Evolutionary conservation across 768 basidiomycete species (phyloP).

Genomic region (Suillus hirtellus): DNA sequence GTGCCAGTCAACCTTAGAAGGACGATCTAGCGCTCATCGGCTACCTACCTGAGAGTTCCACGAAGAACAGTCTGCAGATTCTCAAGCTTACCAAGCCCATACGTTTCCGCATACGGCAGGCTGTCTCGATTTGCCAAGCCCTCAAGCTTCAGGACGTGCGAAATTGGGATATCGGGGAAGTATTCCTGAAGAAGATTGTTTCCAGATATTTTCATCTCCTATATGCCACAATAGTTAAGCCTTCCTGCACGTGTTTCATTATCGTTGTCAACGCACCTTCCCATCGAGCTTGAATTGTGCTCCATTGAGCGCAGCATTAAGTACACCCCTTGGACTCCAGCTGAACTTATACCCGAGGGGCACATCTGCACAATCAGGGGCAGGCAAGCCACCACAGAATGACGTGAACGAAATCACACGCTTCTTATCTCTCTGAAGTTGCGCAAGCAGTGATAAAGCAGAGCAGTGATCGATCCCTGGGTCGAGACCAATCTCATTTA

Average conservation of each 20-base stretch:
- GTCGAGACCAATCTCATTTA: conserved; percentile 91
- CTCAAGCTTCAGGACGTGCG: conserved; percentile 65
- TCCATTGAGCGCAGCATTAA: conserved; percentile 74
- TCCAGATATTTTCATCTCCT: conserved; percentile 53
- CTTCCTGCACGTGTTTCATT: not conserved
- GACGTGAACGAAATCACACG: conserved; percentile 74
- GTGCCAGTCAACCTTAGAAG: not conserved
- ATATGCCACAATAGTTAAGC: conserved; percentile 1
- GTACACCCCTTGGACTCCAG: conserved; percentile 88
- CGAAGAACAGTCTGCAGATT: conserved; percentile 68
- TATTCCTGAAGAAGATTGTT: conserved; percentile 52
- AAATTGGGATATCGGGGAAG: conserved; percentile 70
- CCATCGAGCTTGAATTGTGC: conserved; percentile 65
- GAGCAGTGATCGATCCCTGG: conserved; percentile 91
- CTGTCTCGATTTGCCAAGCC: conserved; percentile 88
- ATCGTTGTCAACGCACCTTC: conserved; percentile 42
- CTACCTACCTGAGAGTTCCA: conserved; percentile 74
- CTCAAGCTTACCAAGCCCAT: conserved; percentile 49
- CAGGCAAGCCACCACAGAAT: conserved; percentile 92
- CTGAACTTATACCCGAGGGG: conserved; percentile 92
- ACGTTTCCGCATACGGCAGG: conserved; percentile 65
- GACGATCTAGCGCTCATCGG: not conserved
- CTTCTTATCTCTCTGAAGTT: conserved; percentile 52
- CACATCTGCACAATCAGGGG: conserved; percentile 60
- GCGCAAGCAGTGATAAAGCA: conserved; percentile 67